Percentiles rank a stretch among this genome's conserved stretches.
Evolutionary conservation across 805 yeast species (phyloP).

Genomic region (Lachancea kluyveri): DNA sequence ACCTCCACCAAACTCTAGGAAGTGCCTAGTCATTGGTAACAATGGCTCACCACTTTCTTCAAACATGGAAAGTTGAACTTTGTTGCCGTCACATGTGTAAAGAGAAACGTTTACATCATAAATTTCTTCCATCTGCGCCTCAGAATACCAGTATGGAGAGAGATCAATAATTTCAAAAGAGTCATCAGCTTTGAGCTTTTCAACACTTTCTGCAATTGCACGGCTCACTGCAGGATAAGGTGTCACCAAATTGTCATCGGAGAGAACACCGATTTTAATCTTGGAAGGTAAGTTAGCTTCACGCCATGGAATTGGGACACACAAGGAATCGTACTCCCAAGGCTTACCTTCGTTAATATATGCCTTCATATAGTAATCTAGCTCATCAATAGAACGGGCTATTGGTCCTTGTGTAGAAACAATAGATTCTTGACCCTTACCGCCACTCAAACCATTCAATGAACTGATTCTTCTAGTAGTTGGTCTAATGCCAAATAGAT

Average conservation of each 20-base stretch:
- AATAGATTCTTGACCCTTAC: slow-evolving; percentile 61
- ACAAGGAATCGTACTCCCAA: slow-evolving; percentile 42
- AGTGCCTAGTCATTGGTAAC: slow-evolving; percentile 56
- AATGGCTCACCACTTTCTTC: slow-evolving; percentile 65
- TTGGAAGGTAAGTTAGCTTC: slow-evolving; percentile 30
- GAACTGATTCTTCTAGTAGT: slow-evolving; percentile 47
- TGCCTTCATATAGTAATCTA: slow-evolving; percentile 59
- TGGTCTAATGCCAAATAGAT: slow-evolving; percentile 59
- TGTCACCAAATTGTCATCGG: slow-evolving; percentile 58
- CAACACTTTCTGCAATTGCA: slow-evolving; percentile 47
- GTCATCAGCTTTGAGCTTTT: slow-evolving; percentile 45
- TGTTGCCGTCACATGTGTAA: slow-evolving; percentile 66
- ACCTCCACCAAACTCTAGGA: slow-evolving; percentile 53
- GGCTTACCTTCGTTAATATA: slow-evolving; percentile 61
- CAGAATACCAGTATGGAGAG: slow-evolving; percentile 19
- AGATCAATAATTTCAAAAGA: slow-evolving; percentile 53
- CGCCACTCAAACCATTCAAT: slow-evolving; percentile 41
- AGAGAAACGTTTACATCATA: slow-evolving; percentile 24
- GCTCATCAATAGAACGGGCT: slow-evolving; percentile 56
- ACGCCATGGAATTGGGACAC: slow-evolving; percentile 37
- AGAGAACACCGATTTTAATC: slow-evolving; percentile 55
- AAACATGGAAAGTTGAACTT: slow-evolving; percentile 45
- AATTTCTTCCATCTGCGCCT: slow-evolving; percentile 19
- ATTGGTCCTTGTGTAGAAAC: slow-evolving; percentile 65
- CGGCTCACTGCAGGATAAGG: slow-evolving; percentile 62